Conservation (phyloP, 805 yeast genomes). For the Grigorovia humatica region DNA sequence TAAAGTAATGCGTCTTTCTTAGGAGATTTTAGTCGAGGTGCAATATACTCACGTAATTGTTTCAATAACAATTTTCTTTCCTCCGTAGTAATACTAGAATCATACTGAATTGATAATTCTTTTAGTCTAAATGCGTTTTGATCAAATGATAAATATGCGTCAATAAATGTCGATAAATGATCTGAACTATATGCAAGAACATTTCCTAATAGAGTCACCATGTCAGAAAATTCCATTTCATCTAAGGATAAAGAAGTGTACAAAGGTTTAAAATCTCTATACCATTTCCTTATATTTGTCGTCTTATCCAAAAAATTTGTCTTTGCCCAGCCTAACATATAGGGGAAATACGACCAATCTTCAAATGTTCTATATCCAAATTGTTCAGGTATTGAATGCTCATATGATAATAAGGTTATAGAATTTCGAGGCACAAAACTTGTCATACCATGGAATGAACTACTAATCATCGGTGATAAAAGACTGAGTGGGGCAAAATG, state of each 20-base stretch:
- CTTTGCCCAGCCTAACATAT: slow-evolving; percentile 46
- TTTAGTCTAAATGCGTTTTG: slow-evolving; percentile 17
- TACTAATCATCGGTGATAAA: slow-evolving; percentile 41
- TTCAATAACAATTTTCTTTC: slow-evolving; percentile 11
- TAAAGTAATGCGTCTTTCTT: slow-evolving; percentile 21
- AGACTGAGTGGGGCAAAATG: slow-evolving; percentile 44
- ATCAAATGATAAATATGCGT: slow-evolving; percentile 9
- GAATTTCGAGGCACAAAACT: slow-evolving; percentile 45
- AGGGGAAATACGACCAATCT: slow-evolving; percentile 39
- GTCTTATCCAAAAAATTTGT: slow-evolving; percentile 9
- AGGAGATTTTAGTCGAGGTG: slow-evolving; percentile 9
- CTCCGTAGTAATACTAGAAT: slow-evolving; percentile 3
- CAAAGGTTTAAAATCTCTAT: slow-evolving; percentile 5
- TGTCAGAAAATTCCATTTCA: slow-evolving; percentile 11
- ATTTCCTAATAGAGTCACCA: slow-evolving; percentile 12
- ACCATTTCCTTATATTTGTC: slow-evolving; percentile 9
- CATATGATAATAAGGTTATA: slow-evolving; percentile 34
- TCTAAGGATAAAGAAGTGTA: slow-evolving; percentile 7
- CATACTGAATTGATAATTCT: slow-evolving; percentile 19
- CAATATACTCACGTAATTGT: slow-evolving; percentile 8
- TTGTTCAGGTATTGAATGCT: slow-evolving; percentile 35
- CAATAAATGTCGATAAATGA: slow-evolving; percentile 10
- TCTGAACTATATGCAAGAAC: slow-evolving; percentile 8
- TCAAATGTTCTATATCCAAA: slow-evolving; percentile 27
- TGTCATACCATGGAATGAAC: slow-evolving; percentile 48